phyloP scores from a whole-genome alignment of 352 stramenopile species.

The Globisporangium sylvaticum region DNA sequence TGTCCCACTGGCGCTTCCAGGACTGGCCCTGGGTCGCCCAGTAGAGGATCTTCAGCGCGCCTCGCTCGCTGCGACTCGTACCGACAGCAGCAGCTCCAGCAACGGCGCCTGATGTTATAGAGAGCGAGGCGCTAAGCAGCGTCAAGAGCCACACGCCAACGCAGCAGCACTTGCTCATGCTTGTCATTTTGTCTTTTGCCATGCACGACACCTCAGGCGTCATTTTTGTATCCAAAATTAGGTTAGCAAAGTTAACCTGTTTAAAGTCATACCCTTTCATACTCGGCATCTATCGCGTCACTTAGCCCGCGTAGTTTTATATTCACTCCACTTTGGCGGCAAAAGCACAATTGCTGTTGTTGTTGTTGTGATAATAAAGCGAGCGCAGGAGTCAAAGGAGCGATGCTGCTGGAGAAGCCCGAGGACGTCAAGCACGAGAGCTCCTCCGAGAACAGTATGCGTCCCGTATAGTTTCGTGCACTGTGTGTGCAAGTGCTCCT shows the following conservation, averaged over 20 bases:
- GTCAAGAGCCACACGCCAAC: background rate
- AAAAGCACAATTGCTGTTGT: background rate
- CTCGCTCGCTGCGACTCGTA: constrained; percentile 39
- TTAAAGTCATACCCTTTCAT: background rate
- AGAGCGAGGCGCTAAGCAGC: background rate
- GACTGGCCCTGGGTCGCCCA: constrained; percentile 53
- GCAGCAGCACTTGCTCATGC: background rate
- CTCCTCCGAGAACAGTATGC: constrained; percentile 54
- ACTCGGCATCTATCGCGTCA: background rate
- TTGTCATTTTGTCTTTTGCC: background rate
- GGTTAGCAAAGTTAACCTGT: background rate
- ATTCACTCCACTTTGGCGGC: background rate
- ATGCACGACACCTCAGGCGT: no score
- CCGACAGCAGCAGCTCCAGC: background rate
- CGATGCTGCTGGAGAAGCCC: constrained; percentile 83
- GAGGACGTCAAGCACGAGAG: constrained; percentile 74
- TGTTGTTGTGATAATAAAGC: background rate
- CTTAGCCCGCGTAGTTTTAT: background rate
- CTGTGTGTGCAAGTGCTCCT: background rate
- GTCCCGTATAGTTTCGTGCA: background rate
- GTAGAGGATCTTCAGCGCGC: constrained; percentile 62
- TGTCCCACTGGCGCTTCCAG: constrained; percentile 52
- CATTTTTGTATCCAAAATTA: constrained; percentile 3
- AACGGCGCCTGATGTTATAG: background rate
- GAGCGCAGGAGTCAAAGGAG: background rate